Conservation (phyloP, 345 rosid species). For the Kernera saxatilis region DNA sequence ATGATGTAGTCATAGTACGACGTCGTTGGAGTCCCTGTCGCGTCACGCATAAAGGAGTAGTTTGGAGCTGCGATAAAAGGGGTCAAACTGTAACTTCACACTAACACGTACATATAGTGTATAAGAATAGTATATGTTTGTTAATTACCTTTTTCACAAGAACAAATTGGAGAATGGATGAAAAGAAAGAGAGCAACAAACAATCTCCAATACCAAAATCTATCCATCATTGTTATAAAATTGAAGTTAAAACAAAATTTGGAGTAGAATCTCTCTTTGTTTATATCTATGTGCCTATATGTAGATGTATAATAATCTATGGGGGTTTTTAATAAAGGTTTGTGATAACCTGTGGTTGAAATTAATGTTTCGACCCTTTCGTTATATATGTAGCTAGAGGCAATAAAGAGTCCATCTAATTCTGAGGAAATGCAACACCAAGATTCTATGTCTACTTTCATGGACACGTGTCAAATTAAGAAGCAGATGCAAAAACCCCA, state of each 20-base stretch:
- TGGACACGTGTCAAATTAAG: conserved; percentile 19
- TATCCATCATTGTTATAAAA: not conserved
- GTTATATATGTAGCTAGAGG: conserved; percentile 12
- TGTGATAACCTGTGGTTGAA: conserved; percentile 3
- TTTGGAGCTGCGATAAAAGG: conserved; percentile 47
- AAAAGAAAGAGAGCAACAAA: conserved; percentile 5
- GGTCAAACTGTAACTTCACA: not conserved
- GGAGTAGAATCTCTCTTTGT: not conserved
- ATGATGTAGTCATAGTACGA: conserved; percentile 51
- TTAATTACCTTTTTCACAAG: conserved; percentile 27
- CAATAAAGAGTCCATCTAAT: conserved; percentile 23
- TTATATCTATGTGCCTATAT: not conserved
- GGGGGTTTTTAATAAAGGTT: not conserved
- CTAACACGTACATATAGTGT: not conserved
- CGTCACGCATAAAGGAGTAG: conserved; percentile 56
- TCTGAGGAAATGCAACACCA: conserved; percentile 26
- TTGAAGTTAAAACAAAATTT: not conserved
- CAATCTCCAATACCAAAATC: conserved; percentile 11
- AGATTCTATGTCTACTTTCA: conserved; percentile 7
- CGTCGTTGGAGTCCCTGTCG: conserved; percentile 40
- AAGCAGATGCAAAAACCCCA: not conserved
- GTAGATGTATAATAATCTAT: not conserved
- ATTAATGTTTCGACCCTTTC: not conserved
- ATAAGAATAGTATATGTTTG: not conserved
- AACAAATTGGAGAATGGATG: conserved; percentile 8